Base-by-base conservation (phyloP, 345 rosid species). In the Eucalyptus marginata region DNA sequence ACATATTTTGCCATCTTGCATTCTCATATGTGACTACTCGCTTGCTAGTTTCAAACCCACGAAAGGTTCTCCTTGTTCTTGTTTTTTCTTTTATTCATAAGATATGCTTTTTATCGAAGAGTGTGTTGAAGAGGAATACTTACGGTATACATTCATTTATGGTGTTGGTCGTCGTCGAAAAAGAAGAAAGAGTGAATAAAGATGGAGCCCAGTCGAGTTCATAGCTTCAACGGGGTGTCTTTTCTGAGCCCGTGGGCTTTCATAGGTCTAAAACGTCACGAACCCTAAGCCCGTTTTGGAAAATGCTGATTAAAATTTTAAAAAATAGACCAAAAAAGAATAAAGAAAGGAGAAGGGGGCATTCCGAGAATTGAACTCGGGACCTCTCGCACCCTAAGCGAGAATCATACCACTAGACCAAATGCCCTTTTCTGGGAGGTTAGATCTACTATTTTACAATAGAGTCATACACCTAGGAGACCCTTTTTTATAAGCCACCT, bases 391-490 rank as follows among this genome's bases (percentile, higher is more conserved):
- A 95, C 96, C 96, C 95, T 93, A 96, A 96, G 96, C 98, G 96
- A 96, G 97, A 95, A 96, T 95, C 95, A 94, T 95, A 91, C 95
- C 97, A 95, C 96, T 95, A 94, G 95, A 94, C 97, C 98, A 95
- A 96, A 93, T 92, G 96, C 96, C 96, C 96, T n/a, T 2, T 0
- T 5, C 1, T 5, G 4, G 6, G 0, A 4, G 1, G 0, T 3
- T 3, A 0, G 4, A 36, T 36, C 13, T 18, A 18, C 2, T 10
- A 10, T 18, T 31, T 66, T 13, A 1, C 2, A 52, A 44, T 44
- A 8, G 47, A 44, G 0, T 44, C 10, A 44, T 8, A 44, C 3
- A 1, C 24, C 2, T 18, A 22, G 29, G 5, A 56, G 62, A 3
- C 29, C 62, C 62, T 10, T 56, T 56, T 24, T 10, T 56, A 0